Base-by-base conservation (phyloP, 805 yeast species). In the Wickerhamomyces strasburgensis region DNA sequence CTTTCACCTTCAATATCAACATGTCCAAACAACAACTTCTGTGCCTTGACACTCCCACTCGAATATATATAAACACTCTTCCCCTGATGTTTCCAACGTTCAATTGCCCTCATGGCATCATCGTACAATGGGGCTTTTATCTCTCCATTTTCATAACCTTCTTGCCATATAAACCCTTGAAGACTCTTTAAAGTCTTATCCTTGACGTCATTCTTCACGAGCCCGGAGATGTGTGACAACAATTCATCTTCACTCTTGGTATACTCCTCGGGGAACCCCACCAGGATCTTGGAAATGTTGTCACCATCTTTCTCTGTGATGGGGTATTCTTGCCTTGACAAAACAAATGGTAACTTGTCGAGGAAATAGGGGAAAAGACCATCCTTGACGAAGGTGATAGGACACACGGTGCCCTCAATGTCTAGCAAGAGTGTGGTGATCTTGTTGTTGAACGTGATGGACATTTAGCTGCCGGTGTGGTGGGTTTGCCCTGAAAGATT, bases 371-470 rank as follows among this genome's bases (percentile, higher is more conserved):
- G 96, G 60, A 78, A 82, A 24, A 89, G 61, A 2, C 64, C 67
- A 19, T 84, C 88, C 49, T 84, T 83, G 29, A 89, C 98, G 54
- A 89, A 89, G 1, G 89, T 71, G 15, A 89, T 88, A 3, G 96
- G 89, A 54, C 97, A 89, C 21, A 89, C 78, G 0, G 97, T 89
- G 14, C 98, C 98, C 56, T 89, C 98, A 25, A 87, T 86, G 48
- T 86, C 95, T 5, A 88, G 66, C 2, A 83, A 57, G 8, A 75
- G 52, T 1, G 69, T 59, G 19, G 46, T 44, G 28, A 52, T 35
- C 5, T 23, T 14, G 19, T 26, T 17, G 15, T 7, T 14, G 17
- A 24, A 19, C 13, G 19, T n/a, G 5, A 25, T 21, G 8, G 19
- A 18, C 25, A 21, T 21, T 19, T 29, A n/a, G n/a, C n/a, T n/a